Percentiles rank a stretch among this genome's conserved stretches.
These are phyloP conservation scores for Pseudocohnilembus persalinus DNA, from an alignment of 169 alveolate species.

Conservation along the genomic window DNA sequence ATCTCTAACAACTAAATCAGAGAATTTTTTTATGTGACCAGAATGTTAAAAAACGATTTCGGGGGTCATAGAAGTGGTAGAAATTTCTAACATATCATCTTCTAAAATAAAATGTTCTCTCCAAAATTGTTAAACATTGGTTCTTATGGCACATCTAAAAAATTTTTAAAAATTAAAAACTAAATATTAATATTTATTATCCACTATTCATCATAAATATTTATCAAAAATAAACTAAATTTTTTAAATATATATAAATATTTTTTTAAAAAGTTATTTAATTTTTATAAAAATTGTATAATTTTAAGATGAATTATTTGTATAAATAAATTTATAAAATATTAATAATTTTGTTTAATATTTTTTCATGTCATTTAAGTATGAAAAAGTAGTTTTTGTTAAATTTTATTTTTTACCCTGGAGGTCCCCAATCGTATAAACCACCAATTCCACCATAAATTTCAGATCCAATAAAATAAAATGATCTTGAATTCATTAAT, in stretches of 20 bases:
- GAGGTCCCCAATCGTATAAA: conserved; percentile 96
- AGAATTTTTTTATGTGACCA: conserved; percentile 95
- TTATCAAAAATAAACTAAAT: no score
- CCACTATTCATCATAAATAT: background rate
- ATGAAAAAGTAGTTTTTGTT: no score
- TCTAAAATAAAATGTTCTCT: conserved; percentile 95
- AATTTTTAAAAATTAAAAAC: background rate
- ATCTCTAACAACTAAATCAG: conserved; percentile 97
- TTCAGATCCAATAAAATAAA: conserved; percentile 92
- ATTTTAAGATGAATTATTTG: background rate
- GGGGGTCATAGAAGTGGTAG: conserved; percentile 92
- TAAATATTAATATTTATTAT: background rate
- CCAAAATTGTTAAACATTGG: conserved; percentile 94
- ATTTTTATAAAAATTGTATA: no score
- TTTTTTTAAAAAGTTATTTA: no score
- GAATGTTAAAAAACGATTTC: conserved; percentile 94
- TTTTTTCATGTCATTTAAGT: background rate
- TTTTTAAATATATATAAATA: background rate
- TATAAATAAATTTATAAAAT: no score
- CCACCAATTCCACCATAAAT: conserved; percentile 98
- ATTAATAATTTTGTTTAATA: no score
- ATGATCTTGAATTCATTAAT: conserved; percentile 91
- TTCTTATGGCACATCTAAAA: conserved; percentile 93
- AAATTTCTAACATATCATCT: conserved; percentile 96
- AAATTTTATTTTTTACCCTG: conserved; percentile 69